Evolutionary conservation across 768 basidiomycete species (phyloP).

Genomic region (Suillus subalutaceus): DNA sequence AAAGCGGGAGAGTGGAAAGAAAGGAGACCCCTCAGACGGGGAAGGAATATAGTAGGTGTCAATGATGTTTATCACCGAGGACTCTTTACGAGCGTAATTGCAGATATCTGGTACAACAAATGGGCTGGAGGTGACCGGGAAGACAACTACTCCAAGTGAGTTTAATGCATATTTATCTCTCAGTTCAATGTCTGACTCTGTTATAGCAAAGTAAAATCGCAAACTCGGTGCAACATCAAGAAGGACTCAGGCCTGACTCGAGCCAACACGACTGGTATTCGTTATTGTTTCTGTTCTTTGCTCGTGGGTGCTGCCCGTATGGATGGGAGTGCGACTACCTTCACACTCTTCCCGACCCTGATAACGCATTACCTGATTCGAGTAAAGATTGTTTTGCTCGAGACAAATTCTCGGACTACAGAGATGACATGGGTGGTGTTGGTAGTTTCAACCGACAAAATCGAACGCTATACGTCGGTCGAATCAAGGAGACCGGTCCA

Average conservation of each 20-base stretch:
- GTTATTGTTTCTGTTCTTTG: conserved; percentile 92
- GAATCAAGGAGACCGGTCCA: conserved; percentile 89
- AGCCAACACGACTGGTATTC: conserved; percentile 90
- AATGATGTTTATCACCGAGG: background rate
- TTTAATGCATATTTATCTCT: conserved; percentile 12
- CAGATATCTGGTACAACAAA: conserved; percentile 98
- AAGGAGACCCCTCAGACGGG: conserved; percentile 88
- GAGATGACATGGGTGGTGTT: conserved; percentile 99
- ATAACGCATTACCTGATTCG: conserved; percentile 76
- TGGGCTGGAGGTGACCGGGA: conserved; percentile 99
- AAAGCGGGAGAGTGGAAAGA: conserved; percentile 90
- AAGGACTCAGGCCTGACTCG: conserved; percentile 91
- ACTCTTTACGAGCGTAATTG: conserved; percentile 18
- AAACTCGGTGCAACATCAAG: conserved; percentile 88
- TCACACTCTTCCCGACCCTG: conserved; percentile 80
- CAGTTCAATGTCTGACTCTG: conserved; percentile 12
- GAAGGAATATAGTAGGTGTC: conserved; percentile 89
- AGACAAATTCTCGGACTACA: conserved; percentile 95
- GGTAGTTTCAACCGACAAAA: conserved; percentile 96
- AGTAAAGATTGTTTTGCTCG: conserved; percentile 97
- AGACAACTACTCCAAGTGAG: conserved; percentile 93
- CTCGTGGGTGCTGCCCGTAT: conserved; percentile 96
- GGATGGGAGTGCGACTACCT: conserved; percentile 98
- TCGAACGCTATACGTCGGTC: conserved; percentile 90
- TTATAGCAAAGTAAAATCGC: conserved; percentile 87